A percentile compares a stretch with the other conserved stretches of the same genome.
Evolutionary conservation across 2,329 filamentous ascomycete species (phyloP).

Genomic region (Phyllosticta capitalensis): DNA sequence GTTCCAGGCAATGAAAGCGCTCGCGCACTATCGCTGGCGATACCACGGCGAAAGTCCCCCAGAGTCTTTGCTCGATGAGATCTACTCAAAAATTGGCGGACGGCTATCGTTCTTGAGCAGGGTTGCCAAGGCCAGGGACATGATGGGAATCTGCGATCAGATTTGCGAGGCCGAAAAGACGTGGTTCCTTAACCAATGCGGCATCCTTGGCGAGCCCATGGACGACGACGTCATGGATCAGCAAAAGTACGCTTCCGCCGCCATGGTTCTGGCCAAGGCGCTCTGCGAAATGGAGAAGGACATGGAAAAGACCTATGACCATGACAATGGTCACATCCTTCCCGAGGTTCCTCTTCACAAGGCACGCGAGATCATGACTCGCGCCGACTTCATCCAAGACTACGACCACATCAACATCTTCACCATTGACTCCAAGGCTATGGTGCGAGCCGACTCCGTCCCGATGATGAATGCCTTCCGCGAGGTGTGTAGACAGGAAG

Average conservation of each 20-base stretch:
- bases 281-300: constrained; percentile 74
- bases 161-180: constrained; percentile 65
- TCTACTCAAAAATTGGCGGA: constrained; percentile 82
- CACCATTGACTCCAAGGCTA: constrained; percentile 78
- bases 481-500: constrained; percentile 65
- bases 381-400: constrained; percentile 84
- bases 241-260: constrained; percentile 88
- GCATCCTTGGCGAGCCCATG: constrained; percentile 66
- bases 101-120: constrained; percentile 79
- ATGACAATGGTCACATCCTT: constrained; percentile 60
- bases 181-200: constrained; percentile 70
- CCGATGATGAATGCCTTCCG: constrained; percentile 92
- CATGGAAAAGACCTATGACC: constrained; percentile 53
- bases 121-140: constrained; percentile 77
- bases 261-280: constrained; percentile 86
- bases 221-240: constrained; percentile 98
- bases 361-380: constrained; percentile 72
- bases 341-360: constrained; percentile 52
- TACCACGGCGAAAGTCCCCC: constrained; percentile 59
- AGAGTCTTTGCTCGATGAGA: constrained; percentile 53
- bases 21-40: constrained; percentile 68
- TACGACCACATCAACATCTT: constrained; percentile 95
- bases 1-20: constrained; percentile 62
- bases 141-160: constrained; percentile 65
- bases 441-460: constrained; percentile 85